Evolutionary conservation across 73 alveolate species (phyloP), one percentile per base, ranked within the genome.

Genomic region (Effrenium voratum): DNA sequence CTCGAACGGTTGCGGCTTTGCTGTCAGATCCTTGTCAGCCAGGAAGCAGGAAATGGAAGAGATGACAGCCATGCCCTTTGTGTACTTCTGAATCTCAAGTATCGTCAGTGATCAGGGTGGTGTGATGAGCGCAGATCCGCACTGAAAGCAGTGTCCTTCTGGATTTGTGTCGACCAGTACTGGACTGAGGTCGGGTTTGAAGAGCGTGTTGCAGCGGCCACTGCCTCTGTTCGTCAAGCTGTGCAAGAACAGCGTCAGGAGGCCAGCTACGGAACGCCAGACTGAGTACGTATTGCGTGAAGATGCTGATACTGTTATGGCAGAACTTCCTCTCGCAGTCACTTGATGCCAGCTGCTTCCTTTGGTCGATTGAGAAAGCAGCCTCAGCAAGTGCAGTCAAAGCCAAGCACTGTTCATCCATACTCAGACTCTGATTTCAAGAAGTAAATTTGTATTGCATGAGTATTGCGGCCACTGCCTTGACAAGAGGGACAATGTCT

Each of bases 1-100:
- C 34, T 72, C 83, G 15, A 15, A 0, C 84, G 32, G 46, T 16
- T 19, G 32, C 26, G 28, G 22, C 44, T 38, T 10, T 1, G 13
- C n/a, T 12, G 28, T 34, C 24, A 16, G n/a, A 6, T 8, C 57
- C 34, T 41, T 32, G 32, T n/a, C 43, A 30, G 73, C 95, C 95
- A 87, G 95, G 95, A 87, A 87, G 68, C 95, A 87, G 32, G 95
- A 87, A 41, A 87, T 87, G 28, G 83, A 87, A 59, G 95, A 87
- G 55, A 41, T 87, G 46, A 87, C 95, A 5, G 95, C 47, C 30
- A 38, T 13, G 34, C 0, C 43, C 83, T 87, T 26, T 24, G 83
- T 26, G 5, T 41, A 41, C 40, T 32, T 15, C 16, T 28, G n/a
- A n/a, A n/a, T n/a, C n/a, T n/a, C n/a, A n/a, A n/a, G n/a, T n/a